Evolutionary conservation across 345 rosid species (phyloP).

Genomic region (Geranium rotundifolium): DNA sequence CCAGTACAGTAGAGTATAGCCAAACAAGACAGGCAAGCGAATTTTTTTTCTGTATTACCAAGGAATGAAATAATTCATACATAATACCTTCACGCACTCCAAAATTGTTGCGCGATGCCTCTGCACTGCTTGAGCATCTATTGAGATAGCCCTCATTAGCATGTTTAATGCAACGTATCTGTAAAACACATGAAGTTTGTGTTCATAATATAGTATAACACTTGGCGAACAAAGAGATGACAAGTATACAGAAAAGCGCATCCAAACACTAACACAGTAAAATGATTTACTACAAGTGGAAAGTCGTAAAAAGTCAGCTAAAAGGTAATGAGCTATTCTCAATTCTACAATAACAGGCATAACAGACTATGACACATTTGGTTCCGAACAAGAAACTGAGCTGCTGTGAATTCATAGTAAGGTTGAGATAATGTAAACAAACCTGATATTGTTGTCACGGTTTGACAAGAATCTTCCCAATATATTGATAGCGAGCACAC

Average conservation of each 20-base stretch:
- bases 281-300: background rate
- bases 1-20: conserved; percentile 4
- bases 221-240: background rate
- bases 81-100: conserved; percentile 95
- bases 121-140: conserved; percentile 93
- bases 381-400: background rate
- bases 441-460: conserved; percentile 99
- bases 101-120: conserved; percentile 89
- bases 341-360: background rate
- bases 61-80: background rate
- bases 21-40: background rate
- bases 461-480: conserved; percentile 96
- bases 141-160: conserved; percentile 85
- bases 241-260: background rate
- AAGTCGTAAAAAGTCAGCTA: no score
- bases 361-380: background rate
- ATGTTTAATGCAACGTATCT: conserved; percentile 96
- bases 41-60: background rate
- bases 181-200: conserved; percentile 16
- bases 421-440: background rate
- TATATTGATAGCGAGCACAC: conserved; percentile 98
- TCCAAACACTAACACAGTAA: background rate
- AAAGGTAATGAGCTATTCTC: background rate
- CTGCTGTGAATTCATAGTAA: no score
- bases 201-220: conserved; percentile 2